Percentiles rank a stretch among this genome's conserved stretches.
Evolutionary conservation across 2,329 filamentous ascomycete species (phyloP).

Genomic region (Pseudocercospora eumusae): DNA sequence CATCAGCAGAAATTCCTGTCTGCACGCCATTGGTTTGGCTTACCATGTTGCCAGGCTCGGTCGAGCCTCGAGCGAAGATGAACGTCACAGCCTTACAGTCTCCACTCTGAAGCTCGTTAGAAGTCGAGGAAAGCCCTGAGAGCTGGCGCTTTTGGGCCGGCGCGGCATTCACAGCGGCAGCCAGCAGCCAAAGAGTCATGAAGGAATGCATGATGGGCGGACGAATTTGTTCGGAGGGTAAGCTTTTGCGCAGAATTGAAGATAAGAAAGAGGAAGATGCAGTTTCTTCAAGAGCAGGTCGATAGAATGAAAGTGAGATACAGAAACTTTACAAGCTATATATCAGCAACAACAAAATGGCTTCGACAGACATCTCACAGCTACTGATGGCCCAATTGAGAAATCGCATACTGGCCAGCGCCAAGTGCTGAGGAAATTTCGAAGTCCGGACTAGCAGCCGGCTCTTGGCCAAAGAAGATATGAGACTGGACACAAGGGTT

Average conservation of each 20-base stretch:
- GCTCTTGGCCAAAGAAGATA: not conserved
- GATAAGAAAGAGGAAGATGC: not conserved
- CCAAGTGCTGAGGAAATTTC: not conserved
- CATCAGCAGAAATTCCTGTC: not conserved
- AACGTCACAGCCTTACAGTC: slow-evolving; percentile 53
- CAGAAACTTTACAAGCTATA: not conserved
- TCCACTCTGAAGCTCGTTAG: slow-evolving; percentile 32
- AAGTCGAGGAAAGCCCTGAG: slow-evolving; percentile 20
- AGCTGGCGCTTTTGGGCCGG: slow-evolving; percentile 19
- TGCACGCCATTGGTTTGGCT: too few species aligned
- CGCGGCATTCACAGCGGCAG: slow-evolving; percentile 13
- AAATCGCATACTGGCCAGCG: not conserved
- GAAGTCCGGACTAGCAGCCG: not conserved
- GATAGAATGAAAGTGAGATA: not conserved
- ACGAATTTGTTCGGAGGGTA: not conserved
- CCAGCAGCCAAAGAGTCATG: slow-evolving; percentile 22
- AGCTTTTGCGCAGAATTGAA: not conserved
- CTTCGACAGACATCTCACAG: not conserved
- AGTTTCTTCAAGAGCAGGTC: not conserved
- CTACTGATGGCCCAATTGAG: not conserved
- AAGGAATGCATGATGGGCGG: slow-evolving; percentile 13
- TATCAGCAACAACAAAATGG: not conserved
- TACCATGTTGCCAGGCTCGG: slow-evolving; percentile 56
- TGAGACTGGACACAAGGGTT: not conserved
- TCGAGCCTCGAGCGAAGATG: slow-evolving; percentile 61